Percentiles rank a stretch among this genome's conserved stretches.
phyloP scores from a whole-genome alignment of 169 alveolate species.

The Eimeria maxima region DNA sequence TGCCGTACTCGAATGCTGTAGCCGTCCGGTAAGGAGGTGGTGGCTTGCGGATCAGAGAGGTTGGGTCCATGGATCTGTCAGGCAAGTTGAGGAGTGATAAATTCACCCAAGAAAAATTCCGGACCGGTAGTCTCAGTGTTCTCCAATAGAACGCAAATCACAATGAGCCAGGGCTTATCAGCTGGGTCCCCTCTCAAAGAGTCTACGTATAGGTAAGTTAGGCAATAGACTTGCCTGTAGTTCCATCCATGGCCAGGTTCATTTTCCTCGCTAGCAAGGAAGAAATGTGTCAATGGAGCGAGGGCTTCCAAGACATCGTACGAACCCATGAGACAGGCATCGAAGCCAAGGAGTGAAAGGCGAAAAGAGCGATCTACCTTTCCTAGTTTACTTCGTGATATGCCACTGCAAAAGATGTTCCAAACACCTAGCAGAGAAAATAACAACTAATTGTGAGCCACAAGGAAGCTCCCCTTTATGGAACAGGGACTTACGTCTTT shows the following conservation, averaged over 20 bases:
- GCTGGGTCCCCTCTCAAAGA: neutral
- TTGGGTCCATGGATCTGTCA: constrained; percentile 67
- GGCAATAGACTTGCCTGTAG: constrained; percentile 77
- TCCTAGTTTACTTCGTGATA: constrained; percentile 77
- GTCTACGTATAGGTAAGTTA: neutral
- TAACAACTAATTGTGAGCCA: neutral
- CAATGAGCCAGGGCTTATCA: neutral
- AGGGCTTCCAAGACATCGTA: constrained; percentile 86
- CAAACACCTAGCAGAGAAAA: neutral
- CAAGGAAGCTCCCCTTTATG: neutral
- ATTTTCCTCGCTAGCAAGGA: constrained; percentile 88
- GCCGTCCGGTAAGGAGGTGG: constrained; percentile 80
- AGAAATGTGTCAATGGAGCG: constrained; percentile 85
- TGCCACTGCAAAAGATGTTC: constrained; percentile 71
- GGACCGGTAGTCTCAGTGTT: neutral
- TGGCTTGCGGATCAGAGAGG: constrained; percentile 66
- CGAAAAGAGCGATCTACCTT: constrained; percentile 77
- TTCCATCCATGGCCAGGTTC: constrained; percentile 90
- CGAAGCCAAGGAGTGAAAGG: constrained; percentile 87
- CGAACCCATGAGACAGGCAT: constrained; percentile 88
- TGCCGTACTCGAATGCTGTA: constrained; percentile 87
- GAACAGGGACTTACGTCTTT: constrained; percentile 44
- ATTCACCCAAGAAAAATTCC: neutral
- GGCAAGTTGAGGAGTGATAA: neutral
- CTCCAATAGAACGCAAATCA: neutral